These are phyloP conservation scores for Cymbopogon citratus DNA, from an alignment of 176 grass and related monocot species.

Conservation along the genomic window DNA sequence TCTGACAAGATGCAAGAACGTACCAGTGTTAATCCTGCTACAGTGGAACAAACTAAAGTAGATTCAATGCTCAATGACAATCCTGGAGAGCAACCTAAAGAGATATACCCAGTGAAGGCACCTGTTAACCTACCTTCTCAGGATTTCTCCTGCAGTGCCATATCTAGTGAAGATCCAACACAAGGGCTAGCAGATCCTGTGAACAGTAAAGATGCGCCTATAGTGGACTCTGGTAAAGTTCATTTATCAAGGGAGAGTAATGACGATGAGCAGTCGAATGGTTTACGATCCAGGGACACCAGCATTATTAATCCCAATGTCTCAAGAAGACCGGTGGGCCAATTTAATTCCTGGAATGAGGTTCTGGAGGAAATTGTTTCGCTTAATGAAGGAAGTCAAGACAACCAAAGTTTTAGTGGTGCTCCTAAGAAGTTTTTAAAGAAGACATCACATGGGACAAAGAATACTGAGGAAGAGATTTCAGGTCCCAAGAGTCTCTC, in stretches of 20 bases:
- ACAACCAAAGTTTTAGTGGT: slow-evolving; percentile 28
- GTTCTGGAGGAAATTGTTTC: slow-evolving; percentile 34
- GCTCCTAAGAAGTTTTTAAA: slow-evolving; percentile 26
- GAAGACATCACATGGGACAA: slow-evolving; percentile 25
- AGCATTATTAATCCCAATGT: slow-evolving; percentile 49
- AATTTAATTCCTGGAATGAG: slow-evolving; percentile 33
- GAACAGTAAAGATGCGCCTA: slow-evolving; percentile 25
- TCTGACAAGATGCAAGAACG: slow-evolving; percentile 29
- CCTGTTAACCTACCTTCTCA: slow-evolving; percentile 27
- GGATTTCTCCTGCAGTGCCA: slow-evolving; percentile 24
- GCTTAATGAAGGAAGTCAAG: slow-evolving; percentile 42
- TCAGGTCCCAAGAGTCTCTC: slow-evolving; percentile 36
- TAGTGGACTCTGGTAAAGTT: slow-evolving; percentile 20
- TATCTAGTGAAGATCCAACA: slow-evolving; percentile 44
- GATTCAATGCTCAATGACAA: background rate
- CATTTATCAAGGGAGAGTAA: slow-evolving; percentile 40
- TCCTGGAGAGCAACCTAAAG: slow-evolving; percentile 34
- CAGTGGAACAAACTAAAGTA: slow-evolving; percentile 22
- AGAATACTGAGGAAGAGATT: slow-evolving; percentile 33
- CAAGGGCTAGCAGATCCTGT: slow-evolving; percentile 18
- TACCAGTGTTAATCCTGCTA: slow-evolving; percentile 26
- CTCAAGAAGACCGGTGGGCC: slow-evolving; percentile 25
- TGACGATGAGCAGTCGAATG: slow-evolving; percentile 26
- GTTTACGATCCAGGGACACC: slow-evolving; percentile 54
- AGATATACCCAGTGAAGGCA: slow-evolving; percentile 28